Base-by-base conservation (phyloP, 2,329 filamentous ascomycete genomes). In the Aspergillus aculeatinus region DNA sequence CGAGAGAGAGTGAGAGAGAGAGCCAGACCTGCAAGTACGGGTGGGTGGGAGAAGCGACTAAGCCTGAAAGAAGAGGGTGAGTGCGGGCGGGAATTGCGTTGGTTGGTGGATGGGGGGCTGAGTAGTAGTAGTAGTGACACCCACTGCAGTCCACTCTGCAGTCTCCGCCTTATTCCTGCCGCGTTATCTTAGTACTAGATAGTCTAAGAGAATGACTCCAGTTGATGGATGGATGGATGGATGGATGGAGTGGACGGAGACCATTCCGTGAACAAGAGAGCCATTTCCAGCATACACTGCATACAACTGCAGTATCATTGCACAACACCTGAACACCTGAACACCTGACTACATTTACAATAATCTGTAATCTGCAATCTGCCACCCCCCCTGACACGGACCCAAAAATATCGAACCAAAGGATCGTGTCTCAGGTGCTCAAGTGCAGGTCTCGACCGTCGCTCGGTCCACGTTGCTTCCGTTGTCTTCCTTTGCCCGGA, bases 1-100 rank as follows among this genome's bases (percentile, higher is more conserved):
- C 14, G 63, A n/a, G 48, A 55, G 51, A 51, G 27, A n/a, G n/a
- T n/a, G n/a, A 27, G 29, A 49, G 47, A 39, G 58, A 59, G 47
- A 25, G 51, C 12, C 48, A 44, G 33, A 42, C n/a, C 6, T 23
- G 39, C 23, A 19, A 44, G 51, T 35, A 21, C 33, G 33, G 33
- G 14, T 12, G 11, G 33, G 11, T 12, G 11, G 33, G 11, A 35
- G 11, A 35, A 16, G 11, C 7, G 39, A 44, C 14, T 44, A 44
- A 19, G 39, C 21, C 21, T 4, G 21, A 52, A 52, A n/a, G 39
- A 44, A 44, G 33, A 16, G 11, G 33, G 11, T 35, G 33, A 3
- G 12, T 10, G 23, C 27, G 23, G 33, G 27, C 49, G 19, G 23
- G n/a, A 35, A 35, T 35, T 35, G 33, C 33, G 33, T 35, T 35